Evolutionary conservation across 225 moss, liverwort and hornwort species (phyloP).

Genomic region (Thuidium tamariscinum): DNA sequence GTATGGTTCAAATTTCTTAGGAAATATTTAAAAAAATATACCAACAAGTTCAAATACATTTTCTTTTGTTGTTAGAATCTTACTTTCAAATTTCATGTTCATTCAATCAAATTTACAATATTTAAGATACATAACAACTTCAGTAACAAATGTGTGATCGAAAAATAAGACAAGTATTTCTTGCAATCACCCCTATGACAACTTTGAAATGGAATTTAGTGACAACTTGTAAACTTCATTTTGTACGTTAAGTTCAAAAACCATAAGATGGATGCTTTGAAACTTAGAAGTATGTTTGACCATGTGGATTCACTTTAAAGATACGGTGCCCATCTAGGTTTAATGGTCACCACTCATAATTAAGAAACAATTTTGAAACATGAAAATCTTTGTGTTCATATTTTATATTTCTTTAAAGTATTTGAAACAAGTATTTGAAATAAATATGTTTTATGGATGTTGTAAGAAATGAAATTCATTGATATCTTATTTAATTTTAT

Average conservation of each 20-base stretch:
- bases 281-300: not conserved
- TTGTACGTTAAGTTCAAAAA: accelerated
- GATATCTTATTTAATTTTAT: accelerated
- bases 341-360: not conserved
- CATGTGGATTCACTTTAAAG: accelerated
- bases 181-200: too few species aligned
- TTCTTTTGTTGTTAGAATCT: too few species aligned
- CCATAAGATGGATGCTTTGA: not conserved
- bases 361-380: accelerated
- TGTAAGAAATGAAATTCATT: accelerated
- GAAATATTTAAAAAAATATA: too few species aligned
- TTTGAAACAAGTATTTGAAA: not conserved
- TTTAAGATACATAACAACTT: too few species aligned
- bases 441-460: accelerated
- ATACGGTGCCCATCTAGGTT: accelerated
- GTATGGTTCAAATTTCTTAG: too few species aligned
- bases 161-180: too few species aligned
- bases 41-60: too few species aligned
- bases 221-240: not conserved
- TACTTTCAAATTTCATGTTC: too few species aligned
- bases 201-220: accelerated
- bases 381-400: too few species aligned
- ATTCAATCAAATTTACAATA: too few species aligned
- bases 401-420: not conserved
- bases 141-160: too few species aligned